These are phyloP conservation scores for Mucor sp. DNA, from an alignment of 371 early-diverging fungal genomes.

Conservation along the genomic window DNA sequence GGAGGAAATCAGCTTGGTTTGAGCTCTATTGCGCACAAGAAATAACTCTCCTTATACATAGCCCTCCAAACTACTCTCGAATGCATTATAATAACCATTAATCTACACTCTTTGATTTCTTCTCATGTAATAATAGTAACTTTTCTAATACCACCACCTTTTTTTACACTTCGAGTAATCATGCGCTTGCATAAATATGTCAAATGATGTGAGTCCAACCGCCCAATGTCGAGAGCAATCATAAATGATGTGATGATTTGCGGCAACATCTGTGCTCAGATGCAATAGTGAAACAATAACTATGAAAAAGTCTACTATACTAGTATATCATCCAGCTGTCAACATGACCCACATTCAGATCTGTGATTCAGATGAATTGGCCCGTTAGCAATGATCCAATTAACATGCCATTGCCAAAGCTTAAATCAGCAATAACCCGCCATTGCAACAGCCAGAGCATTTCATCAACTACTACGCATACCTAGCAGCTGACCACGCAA, in stretches of 20 bases:
- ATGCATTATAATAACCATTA: background rate
- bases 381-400: background rate
- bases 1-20: slow-evolving; percentile 12
- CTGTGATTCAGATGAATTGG: no score
- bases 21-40: slow-evolving; percentile 12
- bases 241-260: background rate
- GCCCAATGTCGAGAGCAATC: no score
- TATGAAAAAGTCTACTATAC: no score
- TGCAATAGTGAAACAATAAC: no score
- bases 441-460: background rate
- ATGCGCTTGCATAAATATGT: background rate
- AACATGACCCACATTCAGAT: no score
- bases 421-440: background rate
- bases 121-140: background rate
- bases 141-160: background rate
- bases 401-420: background rate
- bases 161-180: background rate
- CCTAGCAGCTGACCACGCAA: background rate
- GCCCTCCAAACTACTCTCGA: background rate
- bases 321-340: no score
- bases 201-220: background rate
- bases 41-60: slow-evolving; percentile 3
- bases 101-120: background rate
- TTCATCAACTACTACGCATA: background rate
- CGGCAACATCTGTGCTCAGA: no score